A percentile compares a stretch with the other conserved stretches of the same genome.
phyloP scores from a whole-genome alignment of 208 protist genomes.

The Trypanosoma caninum region DNA sequence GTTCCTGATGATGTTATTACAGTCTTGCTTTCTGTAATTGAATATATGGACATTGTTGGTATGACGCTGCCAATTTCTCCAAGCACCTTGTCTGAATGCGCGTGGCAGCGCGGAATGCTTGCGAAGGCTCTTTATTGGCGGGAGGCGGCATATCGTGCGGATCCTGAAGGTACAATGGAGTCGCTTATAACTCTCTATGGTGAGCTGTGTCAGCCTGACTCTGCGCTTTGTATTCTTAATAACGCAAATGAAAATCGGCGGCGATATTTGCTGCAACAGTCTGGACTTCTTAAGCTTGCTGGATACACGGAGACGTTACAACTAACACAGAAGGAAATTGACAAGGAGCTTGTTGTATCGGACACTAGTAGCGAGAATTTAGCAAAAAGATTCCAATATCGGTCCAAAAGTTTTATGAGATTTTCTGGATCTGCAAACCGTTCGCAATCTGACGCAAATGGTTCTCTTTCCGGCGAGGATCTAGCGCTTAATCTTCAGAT shows the following conservation, averaged over 20 bases:
- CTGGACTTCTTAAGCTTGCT: conserved; percentile 75
- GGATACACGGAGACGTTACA: conserved; percentile 68
- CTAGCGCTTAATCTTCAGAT: conserved; percentile 30
- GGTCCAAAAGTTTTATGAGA: conserved; percentile 28
- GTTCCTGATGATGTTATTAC: conserved; percentile 76
- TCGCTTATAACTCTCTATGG: conserved; percentile 82
- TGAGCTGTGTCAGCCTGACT: conserved; percentile 75
- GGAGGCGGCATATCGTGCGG: conserved; percentile 75
- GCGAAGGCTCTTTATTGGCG: conserved; percentile 87
- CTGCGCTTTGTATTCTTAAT: conserved; percentile 75
- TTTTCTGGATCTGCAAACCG: conserved; percentile 38
- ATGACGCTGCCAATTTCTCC: conserved; percentile 61
- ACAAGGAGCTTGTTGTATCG: conserved; percentile 34
- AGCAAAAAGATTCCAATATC: conserved; percentile 17
- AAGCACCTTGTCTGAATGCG: conserved; percentile 68
- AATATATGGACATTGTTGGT: conserved; percentile 87
- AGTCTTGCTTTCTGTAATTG: conserved; percentile 61
- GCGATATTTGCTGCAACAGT: conserved; percentile 54
- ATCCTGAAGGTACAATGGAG: conserved; percentile 57
- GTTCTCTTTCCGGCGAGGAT: conserved; percentile 38
- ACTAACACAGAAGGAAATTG: conserved; percentile 66
- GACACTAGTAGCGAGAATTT: conserved; percentile 44
- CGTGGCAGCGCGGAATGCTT: conserved; percentile 84
- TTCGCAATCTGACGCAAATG: conserved; percentile 38
- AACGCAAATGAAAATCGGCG: conserved; percentile 57